Evolutionary conservation across 805 yeast species (phyloP).

Genomic region (Teunomyces cretensis): DNA sequence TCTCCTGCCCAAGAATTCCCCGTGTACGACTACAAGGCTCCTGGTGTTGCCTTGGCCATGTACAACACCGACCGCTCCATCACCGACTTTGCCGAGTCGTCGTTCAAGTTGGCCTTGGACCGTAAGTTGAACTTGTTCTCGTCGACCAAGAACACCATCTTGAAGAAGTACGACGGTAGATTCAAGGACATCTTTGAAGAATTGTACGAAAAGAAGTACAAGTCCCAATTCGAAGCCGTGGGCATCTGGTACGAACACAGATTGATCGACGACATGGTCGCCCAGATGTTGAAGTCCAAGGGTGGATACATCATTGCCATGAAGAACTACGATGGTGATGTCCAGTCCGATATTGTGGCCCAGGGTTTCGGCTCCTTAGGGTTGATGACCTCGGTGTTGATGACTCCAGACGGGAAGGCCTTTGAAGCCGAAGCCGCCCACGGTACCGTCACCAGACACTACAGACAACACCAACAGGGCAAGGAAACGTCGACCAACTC

Average conservation of each 20-base stretch:
- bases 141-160: constrained; percentile 78
- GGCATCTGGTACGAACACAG: constrained; percentile 78
- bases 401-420: constrained; percentile 85
- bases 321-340: constrained; percentile 86
- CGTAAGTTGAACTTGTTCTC: constrained; percentile 64
- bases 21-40: constrained; percentile 61
- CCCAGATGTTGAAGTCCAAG: constrained; percentile 81
- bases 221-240: constrained; percentile 52
- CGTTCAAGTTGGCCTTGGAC: constrained; percentile 70
- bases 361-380: constrained; percentile 87
- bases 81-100: constrained; percentile 74
- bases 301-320: constrained; percentile 81
- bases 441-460: constrained; percentile 86
- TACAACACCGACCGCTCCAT: constrained; percentile 81
- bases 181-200: constrained; percentile 79
- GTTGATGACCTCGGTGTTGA: constrained; percentile 77
- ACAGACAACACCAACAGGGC: constrained; percentile 77
- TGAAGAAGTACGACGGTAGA: constrained; percentile 79
- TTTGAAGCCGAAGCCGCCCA: constrained; percentile 86
- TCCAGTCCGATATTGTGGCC: constrained; percentile 81
- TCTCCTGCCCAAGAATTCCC: constrained; percentile 45
- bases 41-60: constrained; percentile 81
- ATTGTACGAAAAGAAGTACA: constrained; percentile 59
- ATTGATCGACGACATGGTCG: constrained; percentile 85
- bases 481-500: constrained; percentile 83